phyloP scores from a whole-genome alignment of 2,329 filamentous ascomycete genomes.

The Trichoderma sp. region DNA sequence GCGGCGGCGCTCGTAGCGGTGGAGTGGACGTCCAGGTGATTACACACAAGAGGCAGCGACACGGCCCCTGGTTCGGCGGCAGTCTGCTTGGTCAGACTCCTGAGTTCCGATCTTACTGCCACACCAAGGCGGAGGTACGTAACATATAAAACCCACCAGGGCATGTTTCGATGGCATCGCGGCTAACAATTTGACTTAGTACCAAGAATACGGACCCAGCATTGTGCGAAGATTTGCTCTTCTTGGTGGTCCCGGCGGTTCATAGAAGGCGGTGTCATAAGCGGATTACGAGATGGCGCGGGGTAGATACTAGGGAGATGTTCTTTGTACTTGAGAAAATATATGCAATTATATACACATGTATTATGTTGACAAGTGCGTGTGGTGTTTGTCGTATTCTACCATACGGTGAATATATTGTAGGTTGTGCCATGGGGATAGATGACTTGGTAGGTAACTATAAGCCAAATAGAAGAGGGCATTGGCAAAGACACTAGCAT shows the following conservation, averaged over 20 bases:
- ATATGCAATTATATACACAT: constrained; percentile 7
- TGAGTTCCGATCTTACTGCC: constrained; percentile 98
- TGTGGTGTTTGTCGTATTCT: neutral
- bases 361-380: neutral
- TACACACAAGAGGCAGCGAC: constrained; percentile 92
- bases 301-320: neutral
- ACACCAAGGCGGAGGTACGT: constrained; percentile 75
- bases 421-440: neutral
- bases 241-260: constrained; percentile 84
- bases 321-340: neutral
- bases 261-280: constrained; percentile 42
- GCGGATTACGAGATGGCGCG: neutral
- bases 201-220: constrained; percentile 92
- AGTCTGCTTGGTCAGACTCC: constrained; percentile 95
- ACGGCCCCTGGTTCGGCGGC: constrained; percentile 98
- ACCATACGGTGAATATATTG: neutral
- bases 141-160: neutral
- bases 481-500: neutral
- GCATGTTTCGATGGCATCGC: neutral
- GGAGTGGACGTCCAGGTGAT: constrained; percentile 97
- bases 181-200: constrained; percentile 49
- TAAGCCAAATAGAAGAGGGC: neutral
- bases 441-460: neutral
- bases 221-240: constrained; percentile 94
- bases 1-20: constrained; percentile 87